phyloP scores from a whole-genome alignment of 1,284 basidiomycete species.

The Leccinum solheimii region DNA sequence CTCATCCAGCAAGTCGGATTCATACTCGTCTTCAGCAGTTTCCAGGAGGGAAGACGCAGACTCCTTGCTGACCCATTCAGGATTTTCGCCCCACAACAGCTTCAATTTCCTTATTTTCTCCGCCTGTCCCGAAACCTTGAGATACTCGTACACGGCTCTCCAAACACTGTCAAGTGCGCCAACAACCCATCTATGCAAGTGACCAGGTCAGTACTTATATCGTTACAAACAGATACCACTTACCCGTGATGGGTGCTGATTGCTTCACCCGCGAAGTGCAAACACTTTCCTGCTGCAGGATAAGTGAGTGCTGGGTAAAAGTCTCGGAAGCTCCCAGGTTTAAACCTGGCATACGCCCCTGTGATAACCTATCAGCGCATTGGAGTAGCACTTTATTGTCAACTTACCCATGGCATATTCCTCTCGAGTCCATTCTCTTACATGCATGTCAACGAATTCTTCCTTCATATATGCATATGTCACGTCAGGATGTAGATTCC shows the following conservation, averaged over 20 bases:
- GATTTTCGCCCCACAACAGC: conserved; percentile 22
- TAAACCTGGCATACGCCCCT: not conserved
- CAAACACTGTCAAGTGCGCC: conserved; percentile 28
- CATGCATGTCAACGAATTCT: conserved; percentile 14
- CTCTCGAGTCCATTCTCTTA: conserved; percentile 14
- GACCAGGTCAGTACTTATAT: not conserved
- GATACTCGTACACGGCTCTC: conserved; percentile 28
- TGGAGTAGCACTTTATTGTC: not conserved
- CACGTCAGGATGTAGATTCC: conserved; percentile 5
- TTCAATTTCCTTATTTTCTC: conserved; percentile 15
- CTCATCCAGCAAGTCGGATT: conserved; percentile 14
- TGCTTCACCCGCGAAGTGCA: not conserved
- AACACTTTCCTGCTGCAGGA: not conserved
- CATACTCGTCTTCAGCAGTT: not conserved
- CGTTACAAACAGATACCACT: not conserved
- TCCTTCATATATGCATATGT: conserved; percentile 5
- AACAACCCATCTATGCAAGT: conserved; percentile 19
- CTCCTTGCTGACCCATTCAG: conserved; percentile 16
- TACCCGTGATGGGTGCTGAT: conserved; percentile 12
- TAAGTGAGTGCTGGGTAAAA: not conserved
- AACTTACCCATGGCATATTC: conserved; percentile 9
- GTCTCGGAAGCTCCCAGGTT: not conserved
- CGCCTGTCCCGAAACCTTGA: conserved; percentile 15
- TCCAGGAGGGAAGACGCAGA: not conserved
- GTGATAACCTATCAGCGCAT: not conserved